Percentiles rank a stretch among this genome's conserved stretches.
Evolutionary conservation across 2,329 filamentous ascomycete genomes (phyloP).

Genomic region (Neoascochyta sp.): DNA sequence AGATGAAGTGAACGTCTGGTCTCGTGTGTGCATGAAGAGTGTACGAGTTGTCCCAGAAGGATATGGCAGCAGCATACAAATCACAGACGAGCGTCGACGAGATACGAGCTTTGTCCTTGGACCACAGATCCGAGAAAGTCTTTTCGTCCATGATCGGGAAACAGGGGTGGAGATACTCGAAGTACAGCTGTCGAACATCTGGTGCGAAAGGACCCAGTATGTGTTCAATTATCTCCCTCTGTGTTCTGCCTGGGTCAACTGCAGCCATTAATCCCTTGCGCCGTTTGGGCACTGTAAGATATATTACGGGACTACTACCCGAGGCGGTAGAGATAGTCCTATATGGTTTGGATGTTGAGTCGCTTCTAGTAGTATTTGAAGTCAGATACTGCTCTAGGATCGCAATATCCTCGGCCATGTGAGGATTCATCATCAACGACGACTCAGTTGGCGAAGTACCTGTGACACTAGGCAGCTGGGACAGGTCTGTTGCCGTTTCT

Average conservation of each 20-base stretch:
- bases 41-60: conserved; percentile 12
- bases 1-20: conserved; percentile 16
- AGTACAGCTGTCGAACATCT: conserved; percentile 12
- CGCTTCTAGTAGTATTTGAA: conserved; percentile 2
- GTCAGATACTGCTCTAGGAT: conserved; percentile 17
- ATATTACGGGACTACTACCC: conserved; percentile 14
- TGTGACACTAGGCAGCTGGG: conserved; percentile 4
- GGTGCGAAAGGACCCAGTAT: conserved; percentile 7
- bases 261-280: conserved; percentile 11
- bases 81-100: conserved; percentile 17
- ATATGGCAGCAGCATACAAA: conserved; percentile 14
- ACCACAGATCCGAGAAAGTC: conserved; percentile 14
- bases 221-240: conserved; percentile 17
- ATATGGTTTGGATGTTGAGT: conserved; percentile 5
- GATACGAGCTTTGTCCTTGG: conserved; percentile 9
- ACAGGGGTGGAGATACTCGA: conserved; percentile 15
- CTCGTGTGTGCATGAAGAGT: conserved; percentile 4
- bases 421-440: conserved; percentile 19
- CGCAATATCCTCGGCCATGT: conserved; percentile 21
- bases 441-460: conserved; percentile 13
- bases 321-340: conserved; percentile 12
- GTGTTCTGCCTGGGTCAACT: conserved; percentile 12
- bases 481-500: conserved; percentile 1
- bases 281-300: conserved; percentile 13
- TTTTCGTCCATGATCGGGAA: conserved; percentile 17